A percentile compares a stretch with the other conserved stretches of the same genome.
Evolutionary conservation across 805 yeast genomes (phyloP).

Genomic region (Lachancea quebecensis): DNA sequence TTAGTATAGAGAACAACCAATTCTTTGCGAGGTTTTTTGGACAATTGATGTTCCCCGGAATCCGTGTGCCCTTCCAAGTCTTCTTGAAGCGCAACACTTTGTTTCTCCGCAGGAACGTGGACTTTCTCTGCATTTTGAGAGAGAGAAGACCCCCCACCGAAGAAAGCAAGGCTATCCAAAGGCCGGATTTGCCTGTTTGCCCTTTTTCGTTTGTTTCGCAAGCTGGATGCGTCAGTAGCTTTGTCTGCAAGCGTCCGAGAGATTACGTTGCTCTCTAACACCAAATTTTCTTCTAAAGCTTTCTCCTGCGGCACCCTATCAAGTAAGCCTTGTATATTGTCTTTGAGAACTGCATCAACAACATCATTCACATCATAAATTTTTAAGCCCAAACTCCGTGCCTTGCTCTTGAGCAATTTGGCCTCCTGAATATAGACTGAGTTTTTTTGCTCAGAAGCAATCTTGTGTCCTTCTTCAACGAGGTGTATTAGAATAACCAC

Average conservation of each 20-base stretch:
- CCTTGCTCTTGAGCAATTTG: constrained; percentile 13
- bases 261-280: background rate
- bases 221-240: background rate
- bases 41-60: background rate
- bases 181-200: constrained; percentile 27
- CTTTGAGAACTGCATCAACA: constrained; percentile 18
- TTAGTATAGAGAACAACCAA: no score
- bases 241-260: background rate
- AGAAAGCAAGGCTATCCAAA: constrained; percentile 32
- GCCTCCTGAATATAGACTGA: constrained; percentile 1
- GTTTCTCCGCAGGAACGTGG: no score
- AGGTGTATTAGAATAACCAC: constrained; percentile 3
- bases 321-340: constrained; percentile 10
- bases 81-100: no score
- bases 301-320: background rate
- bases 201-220: constrained; percentile 16
- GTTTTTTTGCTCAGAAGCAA: constrained; percentile 1
- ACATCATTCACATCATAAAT: constrained; percentile 25
- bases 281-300: no score
- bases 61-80: background rate
- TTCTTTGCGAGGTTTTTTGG: background rate
- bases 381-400: constrained; percentile 15
- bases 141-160: constrained; percentile 33
- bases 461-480: background rate
- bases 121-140: background rate